phyloP scores from a whole-genome alignment of 1,284 basidiomycete species.

The Melampsora abietis-canadensis region DNA sequence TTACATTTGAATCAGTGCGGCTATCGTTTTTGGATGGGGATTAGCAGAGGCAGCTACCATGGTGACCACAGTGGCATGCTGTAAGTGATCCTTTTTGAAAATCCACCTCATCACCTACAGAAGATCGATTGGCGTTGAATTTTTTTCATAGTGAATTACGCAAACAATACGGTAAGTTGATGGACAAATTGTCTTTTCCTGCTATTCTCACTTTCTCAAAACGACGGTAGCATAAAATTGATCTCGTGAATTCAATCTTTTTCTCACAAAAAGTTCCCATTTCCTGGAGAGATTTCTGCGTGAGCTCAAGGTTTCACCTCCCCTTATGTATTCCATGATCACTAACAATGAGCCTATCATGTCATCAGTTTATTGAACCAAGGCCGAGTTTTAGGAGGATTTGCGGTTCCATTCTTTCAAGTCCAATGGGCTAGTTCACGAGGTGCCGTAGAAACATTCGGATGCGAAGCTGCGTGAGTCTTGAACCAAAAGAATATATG shows the following conservation, averaged over 20 bases:
- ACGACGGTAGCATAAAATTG: not conserved
- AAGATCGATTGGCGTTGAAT: slow-evolving; percentile 57
- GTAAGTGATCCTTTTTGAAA: slow-evolving; percentile 8
- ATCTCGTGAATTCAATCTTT: not conserved
- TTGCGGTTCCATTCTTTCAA: slow-evolving; percentile 65
- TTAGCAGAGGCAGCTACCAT: slow-evolving; percentile 46
- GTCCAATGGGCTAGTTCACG: slow-evolving; percentile 55
- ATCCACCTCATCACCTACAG: too few species aligned
- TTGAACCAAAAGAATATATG: not conserved
- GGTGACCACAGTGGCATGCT: slow-evolving; percentile 37
- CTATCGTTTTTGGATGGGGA: slow-evolving; percentile 50
- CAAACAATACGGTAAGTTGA: slow-evolving; percentile 32
- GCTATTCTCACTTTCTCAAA: not conserved
- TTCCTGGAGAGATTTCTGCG: slow-evolving; percentile 36
- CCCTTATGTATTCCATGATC: not conserved
- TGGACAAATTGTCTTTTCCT: not conserved
- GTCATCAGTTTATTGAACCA: slow-evolving; percentile 60
- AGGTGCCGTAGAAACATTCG: slow-evolving; percentile 22
- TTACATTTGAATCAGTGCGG: slow-evolving; percentile 53
- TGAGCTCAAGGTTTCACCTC: not conserved
- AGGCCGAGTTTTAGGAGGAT: slow-evolving; percentile 61
- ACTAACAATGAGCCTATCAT: not conserved
- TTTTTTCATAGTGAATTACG: slow-evolving; percentile 19
- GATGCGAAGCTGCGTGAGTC: slow-evolving; percentile 39
- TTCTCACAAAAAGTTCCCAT: slow-evolving; percentile 16